A percentile compares a stretch with the other conserved stretches of the same genome.
Conservation (phyloP, 2,329 filamentous ascomycete genomes). For the Epichloe scottii region DNA sequence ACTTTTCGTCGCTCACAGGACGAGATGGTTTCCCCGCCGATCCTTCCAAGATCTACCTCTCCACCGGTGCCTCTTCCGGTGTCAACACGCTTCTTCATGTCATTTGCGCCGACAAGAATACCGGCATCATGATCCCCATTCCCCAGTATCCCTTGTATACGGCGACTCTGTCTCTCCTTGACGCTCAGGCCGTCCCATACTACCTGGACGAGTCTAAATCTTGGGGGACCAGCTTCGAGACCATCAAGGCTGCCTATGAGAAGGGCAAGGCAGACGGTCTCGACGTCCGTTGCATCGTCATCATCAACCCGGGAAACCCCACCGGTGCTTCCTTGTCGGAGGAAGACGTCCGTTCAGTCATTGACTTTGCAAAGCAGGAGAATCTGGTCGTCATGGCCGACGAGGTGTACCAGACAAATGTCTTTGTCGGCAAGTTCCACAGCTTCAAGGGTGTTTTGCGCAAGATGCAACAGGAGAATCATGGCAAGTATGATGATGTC, state of each 20-base stretch:
- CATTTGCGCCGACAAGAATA: constrained; percentile 65
- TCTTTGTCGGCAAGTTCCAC: constrained; percentile 87
- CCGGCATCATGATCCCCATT: constrained; percentile 85
- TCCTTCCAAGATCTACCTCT: constrained; percentile 75
- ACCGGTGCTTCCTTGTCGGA: constrained; percentile 77
- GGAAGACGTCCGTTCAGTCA: constrained; percentile 69
- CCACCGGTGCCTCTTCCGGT: constrained; percentile 80
- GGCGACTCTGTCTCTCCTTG: constrained; percentile 72
- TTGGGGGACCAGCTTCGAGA: constrained; percentile 80
- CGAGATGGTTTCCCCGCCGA: constrained; percentile 82
- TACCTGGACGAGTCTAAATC: constrained; percentile 74
- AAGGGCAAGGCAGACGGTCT: constrained; percentile 65
- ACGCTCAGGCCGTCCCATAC: constrained; percentile 84
- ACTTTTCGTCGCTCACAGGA: constrained; percentile 27
- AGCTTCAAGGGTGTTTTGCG: constrained; percentile 89
- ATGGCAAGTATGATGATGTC: constrained; percentile 68
- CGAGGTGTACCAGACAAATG: constrained; percentile 98
- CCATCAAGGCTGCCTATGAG: constrained; percentile 60
- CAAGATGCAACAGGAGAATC: constrained; percentile 60
- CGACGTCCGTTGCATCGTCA: constrained; percentile 83
- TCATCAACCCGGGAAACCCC: constrained; percentile 98
- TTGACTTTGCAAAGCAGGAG: constrained; percentile 76
- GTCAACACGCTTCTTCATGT: constrained; percentile 89
- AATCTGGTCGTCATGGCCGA: constrained; percentile 85
- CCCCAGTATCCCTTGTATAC: constrained; percentile 98